Percentiles rank a stretch among this genome's conserved stretches.
phyloP scores from a whole-genome alignment of 192 early-diverging fungal genomes.

The Coemansia sp. region DNA sequence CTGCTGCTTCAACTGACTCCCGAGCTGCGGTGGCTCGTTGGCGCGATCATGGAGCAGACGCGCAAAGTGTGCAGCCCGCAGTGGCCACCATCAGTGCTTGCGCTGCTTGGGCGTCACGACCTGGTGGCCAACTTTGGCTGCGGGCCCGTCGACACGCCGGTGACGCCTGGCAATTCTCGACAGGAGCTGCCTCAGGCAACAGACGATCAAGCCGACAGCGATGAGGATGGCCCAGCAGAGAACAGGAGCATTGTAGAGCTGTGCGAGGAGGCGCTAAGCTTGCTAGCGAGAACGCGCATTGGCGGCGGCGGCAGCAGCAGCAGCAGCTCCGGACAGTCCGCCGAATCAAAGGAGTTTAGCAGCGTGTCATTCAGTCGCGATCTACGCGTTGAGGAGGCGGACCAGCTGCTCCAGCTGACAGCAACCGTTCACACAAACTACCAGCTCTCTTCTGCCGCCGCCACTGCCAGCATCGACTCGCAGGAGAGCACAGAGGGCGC shows the following conservation, averaged over 20 bases:
- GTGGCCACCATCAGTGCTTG: conserved; percentile 34
- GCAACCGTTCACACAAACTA: conserved; percentile 2
- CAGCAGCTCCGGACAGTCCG: background rate
- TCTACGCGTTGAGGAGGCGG: conserved; percentile 39
- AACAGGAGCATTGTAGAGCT: conserved; percentile 17
- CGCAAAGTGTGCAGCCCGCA: conserved; percentile 8
- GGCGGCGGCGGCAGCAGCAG: no score
- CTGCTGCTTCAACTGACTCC: conserved; percentile 23
- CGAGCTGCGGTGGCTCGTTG: conserved; percentile 39
- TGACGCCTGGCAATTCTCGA: background rate
- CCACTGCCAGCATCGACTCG: background rate
- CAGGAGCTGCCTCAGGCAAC: background rate
- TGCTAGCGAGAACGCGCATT: background rate
- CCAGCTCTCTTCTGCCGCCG: background rate
- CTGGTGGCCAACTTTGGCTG: conserved; percentile 24
- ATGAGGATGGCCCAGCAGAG: conserved; percentile 5
- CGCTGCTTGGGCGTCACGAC: conserved; percentile 42
- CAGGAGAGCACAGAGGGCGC: conserved; percentile 12
- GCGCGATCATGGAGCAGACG: conserved; percentile 3
- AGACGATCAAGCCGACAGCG: background rate
- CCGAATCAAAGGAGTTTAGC: conserved; percentile 19
- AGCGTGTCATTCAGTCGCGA: conserved; percentile 29
- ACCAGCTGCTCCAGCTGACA: conserved; percentile 19
- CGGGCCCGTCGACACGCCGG: background rate
- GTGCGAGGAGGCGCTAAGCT: conserved; percentile 17